These are phyloP conservation scores for Leonotis leonurus DNA, from an alignment of 257 asterid genomes.

Conservation along the genomic window DNA sequence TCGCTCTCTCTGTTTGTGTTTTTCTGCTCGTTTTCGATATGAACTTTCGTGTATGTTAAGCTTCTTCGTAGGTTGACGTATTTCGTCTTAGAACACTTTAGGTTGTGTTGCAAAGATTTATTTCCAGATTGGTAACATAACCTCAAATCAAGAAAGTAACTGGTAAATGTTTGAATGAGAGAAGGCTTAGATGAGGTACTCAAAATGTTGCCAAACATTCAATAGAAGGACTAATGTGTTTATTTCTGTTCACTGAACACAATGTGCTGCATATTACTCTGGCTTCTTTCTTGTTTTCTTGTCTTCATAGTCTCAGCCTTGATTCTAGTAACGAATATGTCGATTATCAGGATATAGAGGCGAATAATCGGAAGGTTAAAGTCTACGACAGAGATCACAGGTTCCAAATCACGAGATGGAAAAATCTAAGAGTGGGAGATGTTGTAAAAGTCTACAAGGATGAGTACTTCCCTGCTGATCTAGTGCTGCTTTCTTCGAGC, in stretches of 20 bases:
- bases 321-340: not conserved
- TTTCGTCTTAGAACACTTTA: too few species aligned
- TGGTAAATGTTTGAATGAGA: not conserved
- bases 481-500: slow-evolving; percentile 80
- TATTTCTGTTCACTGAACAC: not conserved
- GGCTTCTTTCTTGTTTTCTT: not conserved
- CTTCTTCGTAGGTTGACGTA: too few species aligned
- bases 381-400: slow-evolving; percentile 35
- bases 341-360: slow-evolving; percentile 67
- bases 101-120: too few species aligned
- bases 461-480: slow-evolving; percentile 88
- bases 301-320: not conserved
- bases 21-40: not conserved
- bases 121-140: too few species aligned
- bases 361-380: slow-evolving; percentile 71
- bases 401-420: slow-evolving; percentile 64
- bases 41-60: too few species aligned
- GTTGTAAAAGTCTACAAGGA: slow-evolving; percentile 75
- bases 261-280: not conserved
- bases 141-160: too few species aligned
- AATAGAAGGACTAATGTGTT: not conserved
- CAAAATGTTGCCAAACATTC: not conserved
- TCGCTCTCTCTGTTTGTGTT: not conserved
- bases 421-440: slow-evolving; percentile 76
- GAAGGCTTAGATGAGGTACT: not conserved